These are phyloP conservation scores for Trichaptum fuscoviolaceum DNA, from an alignment of 768 basidiomycete genomes.

Conservation along the genomic window DNA sequence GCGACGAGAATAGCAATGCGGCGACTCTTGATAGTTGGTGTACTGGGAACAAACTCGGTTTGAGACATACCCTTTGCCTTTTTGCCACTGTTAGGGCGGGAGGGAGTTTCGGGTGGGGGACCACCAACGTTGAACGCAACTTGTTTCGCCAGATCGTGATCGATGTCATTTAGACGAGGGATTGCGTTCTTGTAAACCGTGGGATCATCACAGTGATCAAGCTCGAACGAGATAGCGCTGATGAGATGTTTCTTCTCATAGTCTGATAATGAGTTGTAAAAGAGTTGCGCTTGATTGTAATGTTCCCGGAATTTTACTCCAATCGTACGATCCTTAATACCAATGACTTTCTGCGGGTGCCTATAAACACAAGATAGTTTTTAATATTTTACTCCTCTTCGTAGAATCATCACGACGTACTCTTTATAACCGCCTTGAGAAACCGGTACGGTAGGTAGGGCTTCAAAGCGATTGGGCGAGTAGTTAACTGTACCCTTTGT, in stretches of 20 bases:
- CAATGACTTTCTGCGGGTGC: constrained; percentile 42
- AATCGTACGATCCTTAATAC: constrained; percentile 44
- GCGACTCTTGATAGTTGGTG: constrained; percentile 56
- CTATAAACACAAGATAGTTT: constrained; percentile 28
- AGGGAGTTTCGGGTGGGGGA: constrained; percentile 45
- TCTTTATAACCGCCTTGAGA: constrained; percentile 55
- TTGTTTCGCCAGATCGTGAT: constrained; percentile 62
- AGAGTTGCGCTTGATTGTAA: constrained; percentile 69
- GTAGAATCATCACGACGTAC: constrained; percentile 26
- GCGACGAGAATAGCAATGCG: constrained; percentile 73
- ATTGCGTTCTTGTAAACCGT: constrained; percentile 66
- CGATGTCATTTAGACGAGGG: constrained; percentile 63
- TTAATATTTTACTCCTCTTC: not conserved
- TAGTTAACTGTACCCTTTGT: constrained; percentile 63
- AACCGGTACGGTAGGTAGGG: constrained; percentile 41
- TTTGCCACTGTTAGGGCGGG: constrained; percentile 52
- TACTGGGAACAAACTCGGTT: constrained; percentile 44
- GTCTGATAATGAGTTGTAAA: constrained; percentile 72
- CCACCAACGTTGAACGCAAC: constrained; percentile 67
- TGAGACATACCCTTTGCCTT: constrained; percentile 56
- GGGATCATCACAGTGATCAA: constrained; percentile 77
- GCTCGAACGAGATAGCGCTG: constrained; percentile 72
- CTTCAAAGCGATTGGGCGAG: constrained; percentile 69
- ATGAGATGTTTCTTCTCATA: constrained; percentile 71
- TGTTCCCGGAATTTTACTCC: constrained; percentile 67